Percentiles rank a stretch among this genome's conserved stretches.
These are phyloP conservation scores for Barbatosphaeria neglecta DNA, from an alignment of 495 filamentous ascomycete species.

Conservation along the genomic window DNA sequence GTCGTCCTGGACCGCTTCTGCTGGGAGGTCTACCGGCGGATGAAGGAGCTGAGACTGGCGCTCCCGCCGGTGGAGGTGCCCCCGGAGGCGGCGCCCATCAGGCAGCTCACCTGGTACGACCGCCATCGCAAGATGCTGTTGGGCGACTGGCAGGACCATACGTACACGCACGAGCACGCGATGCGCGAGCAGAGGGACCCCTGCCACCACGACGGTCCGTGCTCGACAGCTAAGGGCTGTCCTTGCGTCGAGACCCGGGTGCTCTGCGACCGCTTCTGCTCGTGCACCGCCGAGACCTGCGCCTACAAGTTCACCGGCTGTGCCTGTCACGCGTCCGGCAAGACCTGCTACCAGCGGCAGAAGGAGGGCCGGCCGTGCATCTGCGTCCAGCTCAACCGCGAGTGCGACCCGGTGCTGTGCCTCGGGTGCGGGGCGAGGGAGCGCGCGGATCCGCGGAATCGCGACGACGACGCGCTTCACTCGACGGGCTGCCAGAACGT, in stretches of 20 bases:
- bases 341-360: slow-evolving; percentile 37
- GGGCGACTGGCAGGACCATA: slow-evolving; percentile 36
- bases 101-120: slow-evolving; percentile 33
- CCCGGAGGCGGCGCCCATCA: slow-evolving; percentile 14
- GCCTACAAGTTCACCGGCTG: slow-evolving; percentile 56
- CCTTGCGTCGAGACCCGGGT: slow-evolving; percentile 40
- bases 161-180: slow-evolving; percentile 31
- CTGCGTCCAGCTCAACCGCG: slow-evolving; percentile 49
- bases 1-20: slow-evolving; percentile 32
- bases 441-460: slow-evolving; percentile 48
- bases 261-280: slow-evolving; percentile 57
- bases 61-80: slow-evolving; percentile 13
- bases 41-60: slow-evolving; percentile 24
- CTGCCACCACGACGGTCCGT: slow-evolving; percentile 36
- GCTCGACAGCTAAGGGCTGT: slow-evolving; percentile 34
- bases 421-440: slow-evolving; percentile 50
- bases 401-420: slow-evolving; percentile 63
- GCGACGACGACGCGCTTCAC: slow-evolving; percentile 37
- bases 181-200: slow-evolving; percentile 26
- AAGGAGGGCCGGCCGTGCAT: slow-evolving; percentile 41
- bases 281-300: slow-evolving; percentile 46
- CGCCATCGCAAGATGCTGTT: slow-evolving; percentile 33
- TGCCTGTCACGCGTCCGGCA: slow-evolving; percentile 40
- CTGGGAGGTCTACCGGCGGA: slow-evolving; percentile 37
- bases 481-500: slow-evolving; percentile 50